phyloP scores from a whole-genome alignment of 2,329 filamentous ascomycete genomes.

The Drechslerella dactyloides region DNA sequence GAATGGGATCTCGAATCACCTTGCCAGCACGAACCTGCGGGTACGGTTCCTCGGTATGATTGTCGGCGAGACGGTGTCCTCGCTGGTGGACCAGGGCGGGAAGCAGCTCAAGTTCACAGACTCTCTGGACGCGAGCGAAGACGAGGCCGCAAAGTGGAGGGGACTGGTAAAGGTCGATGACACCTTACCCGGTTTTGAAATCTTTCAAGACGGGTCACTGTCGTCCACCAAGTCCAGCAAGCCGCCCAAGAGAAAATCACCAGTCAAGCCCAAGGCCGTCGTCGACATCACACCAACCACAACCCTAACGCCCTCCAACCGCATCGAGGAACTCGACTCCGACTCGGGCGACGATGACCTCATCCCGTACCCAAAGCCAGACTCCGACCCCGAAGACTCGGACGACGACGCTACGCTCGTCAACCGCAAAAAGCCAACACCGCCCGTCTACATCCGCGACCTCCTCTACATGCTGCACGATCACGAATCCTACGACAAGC shows the following conservation, averaged over 20 bases:
- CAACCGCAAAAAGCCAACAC: constrained; percentile 77
- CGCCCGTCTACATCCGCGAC: constrained; percentile 90
- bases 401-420: constrained; percentile 91
- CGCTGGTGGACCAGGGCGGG: constrained; percentile 66
- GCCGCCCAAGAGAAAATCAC: constrained; percentile 54
- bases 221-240: constrained; percentile 10
- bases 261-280: constrained; percentile 54
- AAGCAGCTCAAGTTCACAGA: constrained; percentile 81
- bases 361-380: constrained; percentile 79
- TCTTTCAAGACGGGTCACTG: constrained; percentile 23
- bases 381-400: constrained; percentile 86
- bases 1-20: constrained; percentile 80
- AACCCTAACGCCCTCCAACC: constrained; percentile 56
- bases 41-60: constrained; percentile 86
- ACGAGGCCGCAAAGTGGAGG: constrained; percentile 78
- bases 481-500: constrained; percentile 81
- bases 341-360: constrained; percentile 71
- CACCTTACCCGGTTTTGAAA: constrained; percentile 57
- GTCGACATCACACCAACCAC: constrained; percentile 54
- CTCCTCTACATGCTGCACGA: constrained; percentile 79
- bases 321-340: constrained; percentile 70
- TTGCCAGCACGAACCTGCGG: constrained; percentile 75
- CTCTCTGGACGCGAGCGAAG: constrained; percentile 75
- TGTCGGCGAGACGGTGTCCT: constrained; percentile 75
- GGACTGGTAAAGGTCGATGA: constrained; percentile 70